phyloP scores from a whole-genome alignment of 2,329 filamentous ascomycete genomes.

The Penicillium sp. region DNA sequence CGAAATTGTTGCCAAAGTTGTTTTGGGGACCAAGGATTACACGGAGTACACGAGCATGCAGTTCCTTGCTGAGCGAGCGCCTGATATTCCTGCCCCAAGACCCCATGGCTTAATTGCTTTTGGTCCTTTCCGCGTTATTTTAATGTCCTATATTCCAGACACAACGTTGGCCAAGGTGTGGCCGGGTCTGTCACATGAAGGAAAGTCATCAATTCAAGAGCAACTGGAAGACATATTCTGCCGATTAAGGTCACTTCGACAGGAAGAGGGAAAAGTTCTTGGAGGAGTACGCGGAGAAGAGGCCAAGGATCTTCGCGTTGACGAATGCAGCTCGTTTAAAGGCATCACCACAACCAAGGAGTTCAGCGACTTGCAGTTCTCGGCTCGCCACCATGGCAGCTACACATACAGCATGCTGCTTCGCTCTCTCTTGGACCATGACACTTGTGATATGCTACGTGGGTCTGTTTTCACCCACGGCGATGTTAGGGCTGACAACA shows the following conservation, averaged over 20 bases:
- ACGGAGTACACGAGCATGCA: constrained; percentile 33
- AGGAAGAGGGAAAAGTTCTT: constrained; percentile 19
- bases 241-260: constrained; percentile 24
- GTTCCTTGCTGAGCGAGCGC: constrained; percentile 27
- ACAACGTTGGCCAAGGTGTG: constrained; percentile 28
- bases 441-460: constrained; percentile 11
- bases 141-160: constrained; percentile 33
- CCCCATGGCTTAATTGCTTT: constrained; percentile 31
- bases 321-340: constrained; percentile 25
- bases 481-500: constrained; percentile 30
- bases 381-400: constrained; percentile 24
- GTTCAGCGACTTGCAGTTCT: constrained; percentile 30
- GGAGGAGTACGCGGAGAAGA: constrained; percentile 33
- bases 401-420: constrained; percentile 27
- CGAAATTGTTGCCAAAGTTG: constrained; percentile 25
- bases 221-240: constrained; percentile 25
- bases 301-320: constrained; percentile 28
- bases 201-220: constrained; percentile 24
- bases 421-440: constrained; percentile 18
- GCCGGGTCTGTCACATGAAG: constrained; percentile 25
- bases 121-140: constrained; percentile 29
- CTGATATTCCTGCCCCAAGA: constrained; percentile 33
- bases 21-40: constrained; percentile 19
- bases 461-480: constrained; percentile 34
- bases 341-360: constrained; percentile 16